Evolutionary conservation across 441 rosid species (phyloP).

Genomic region (Euphorbia schlechtendalii): DNA sequence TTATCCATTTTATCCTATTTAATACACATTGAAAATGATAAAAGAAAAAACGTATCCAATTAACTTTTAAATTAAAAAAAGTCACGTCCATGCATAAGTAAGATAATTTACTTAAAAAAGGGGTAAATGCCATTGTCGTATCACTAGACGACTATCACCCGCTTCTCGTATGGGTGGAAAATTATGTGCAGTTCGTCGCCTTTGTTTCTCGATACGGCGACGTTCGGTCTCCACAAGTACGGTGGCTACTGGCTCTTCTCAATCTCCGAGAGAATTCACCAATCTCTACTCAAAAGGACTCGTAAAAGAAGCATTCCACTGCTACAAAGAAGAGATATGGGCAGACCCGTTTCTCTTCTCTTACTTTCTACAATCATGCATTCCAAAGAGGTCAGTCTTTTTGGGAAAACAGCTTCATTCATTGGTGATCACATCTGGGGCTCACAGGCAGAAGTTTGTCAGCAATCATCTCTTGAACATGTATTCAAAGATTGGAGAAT

Average conservation of each 20-base stretch:
- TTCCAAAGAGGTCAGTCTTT: constrained; percentile 29
- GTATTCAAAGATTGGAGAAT: constrained; percentile 57
- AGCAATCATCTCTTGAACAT: constrained; percentile 65
- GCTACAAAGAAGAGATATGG: constrained; percentile 47
- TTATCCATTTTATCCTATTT: no score
- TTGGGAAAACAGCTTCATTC: constrained; percentile 61
- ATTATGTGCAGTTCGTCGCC: neutral
- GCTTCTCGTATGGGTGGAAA: constrained; percentile 1
- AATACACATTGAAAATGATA: no score
- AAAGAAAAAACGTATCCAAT: no score
- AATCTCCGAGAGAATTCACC: constrained; percentile 22
- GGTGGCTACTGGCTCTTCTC: neutral
- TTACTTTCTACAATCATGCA: constrained; percentile 52
- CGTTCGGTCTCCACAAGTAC: constrained; percentile 14
- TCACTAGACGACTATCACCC: neutral
- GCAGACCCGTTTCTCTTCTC: constrained; percentile 53
- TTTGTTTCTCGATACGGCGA: neutral
- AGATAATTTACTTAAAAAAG: no score
- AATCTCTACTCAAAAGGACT: constrained; percentile 46
- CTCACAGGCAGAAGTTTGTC: constrained; percentile 45
- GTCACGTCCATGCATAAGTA: no score
- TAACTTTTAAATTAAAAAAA: no score
- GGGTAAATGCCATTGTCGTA: neutral
- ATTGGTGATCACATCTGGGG: constrained; percentile 57
- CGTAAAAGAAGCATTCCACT: constrained; percentile 46